phyloP scores from a whole-genome alignment of 176 grass and related monocot genomes.

The Coix lacrymajobi region DNA sequence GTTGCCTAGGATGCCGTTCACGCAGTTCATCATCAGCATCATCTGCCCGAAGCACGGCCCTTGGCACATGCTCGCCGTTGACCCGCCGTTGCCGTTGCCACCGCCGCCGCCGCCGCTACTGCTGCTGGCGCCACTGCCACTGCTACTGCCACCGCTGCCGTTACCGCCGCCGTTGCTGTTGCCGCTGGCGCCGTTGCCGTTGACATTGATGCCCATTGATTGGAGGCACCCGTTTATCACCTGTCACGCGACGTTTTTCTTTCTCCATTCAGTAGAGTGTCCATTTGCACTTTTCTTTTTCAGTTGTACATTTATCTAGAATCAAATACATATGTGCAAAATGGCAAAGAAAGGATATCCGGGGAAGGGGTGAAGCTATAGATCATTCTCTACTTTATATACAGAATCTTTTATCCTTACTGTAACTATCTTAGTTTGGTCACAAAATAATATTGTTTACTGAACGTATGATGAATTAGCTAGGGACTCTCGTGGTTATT shows the following conservation, averaged over 20 bases:
- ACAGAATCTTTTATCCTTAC: not conserved
- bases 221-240: conserved; percentile 64
- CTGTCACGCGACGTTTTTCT: conserved; percentile 21
- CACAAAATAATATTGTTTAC: not conserved
- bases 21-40: conserved; percentile 62
- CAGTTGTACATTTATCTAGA: not conserved
- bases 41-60: conserved; percentile 65
- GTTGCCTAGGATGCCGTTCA: conserved; percentile 63
- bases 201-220: conserved; percentile 56
- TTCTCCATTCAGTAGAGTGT: not conserved
- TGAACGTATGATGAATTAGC: not conserved
- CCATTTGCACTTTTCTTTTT: not conserved
- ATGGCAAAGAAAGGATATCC: not conserved
- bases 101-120: not conserved
- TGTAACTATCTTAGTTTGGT: not conserved
- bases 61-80: conserved; percentile 47
- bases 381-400: not conserved
- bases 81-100: not conserved
- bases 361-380: not conserved
- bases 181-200: not conserved
- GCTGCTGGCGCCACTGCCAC: conserved; percentile 13
- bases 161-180: not conserved
- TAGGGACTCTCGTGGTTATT: not conserved
- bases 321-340: not conserved
- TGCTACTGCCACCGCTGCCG: not conserved